A percentile compares a stretch with the other conserved stretches of the same genome.
These are phyloP conservation scores for Tolypocladium tropicale DNA, from an alignment of 2,329 filamentous ascomycete genomes.

Conservation along the genomic window DNA sequence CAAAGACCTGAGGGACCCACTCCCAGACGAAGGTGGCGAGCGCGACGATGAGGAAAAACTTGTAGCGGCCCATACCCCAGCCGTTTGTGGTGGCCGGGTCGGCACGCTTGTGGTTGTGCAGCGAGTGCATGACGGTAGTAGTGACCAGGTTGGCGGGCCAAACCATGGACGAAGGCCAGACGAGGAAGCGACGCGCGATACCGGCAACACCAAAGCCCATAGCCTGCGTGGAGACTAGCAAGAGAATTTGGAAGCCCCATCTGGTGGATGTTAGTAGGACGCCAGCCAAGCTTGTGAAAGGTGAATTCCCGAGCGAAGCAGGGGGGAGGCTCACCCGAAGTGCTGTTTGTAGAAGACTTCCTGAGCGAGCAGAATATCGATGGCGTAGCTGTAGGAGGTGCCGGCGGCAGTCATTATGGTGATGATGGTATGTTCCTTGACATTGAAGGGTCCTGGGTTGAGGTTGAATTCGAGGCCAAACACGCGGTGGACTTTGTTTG, in stretches of 20 bases:
- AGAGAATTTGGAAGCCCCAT: constrained; percentile 44
- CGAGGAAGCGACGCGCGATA: constrained; percentile 45
- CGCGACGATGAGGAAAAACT: constrained; percentile 43
- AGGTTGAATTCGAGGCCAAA: constrained; percentile 22
- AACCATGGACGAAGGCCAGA: constrained; percentile 53
- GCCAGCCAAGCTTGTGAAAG: fast-evolving
- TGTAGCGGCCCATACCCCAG: constrained; percentile 47
- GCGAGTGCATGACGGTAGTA: constrained; percentile 49
- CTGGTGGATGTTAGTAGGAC: background rate
- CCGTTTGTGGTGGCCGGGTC: constrained; percentile 41
- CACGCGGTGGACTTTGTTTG: constrained; percentile 16
- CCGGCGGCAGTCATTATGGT: constrained; percentile 31
- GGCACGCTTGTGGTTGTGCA: constrained; percentile 48
- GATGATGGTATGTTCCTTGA: constrained; percentile 39
- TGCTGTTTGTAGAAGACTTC: constrained; percentile 38
- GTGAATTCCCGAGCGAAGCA: background rate
- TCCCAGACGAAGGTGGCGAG: constrained; percentile 42
- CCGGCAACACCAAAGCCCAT: constrained; percentile 56
- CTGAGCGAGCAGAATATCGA: constrained; percentile 29
- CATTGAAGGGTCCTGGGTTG: constrained; percentile 31
- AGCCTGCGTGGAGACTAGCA: constrained; percentile 50
- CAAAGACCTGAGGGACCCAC: constrained; percentile 47
- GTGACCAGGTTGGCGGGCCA: constrained; percentile 54
- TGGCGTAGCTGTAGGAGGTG: constrained; percentile 20
- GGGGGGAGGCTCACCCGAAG: constrained; percentile 22